phyloP scores from a whole-genome alignment of 2,329 filamentous ascomycete genomes.

The Penicillium sp. region DNA sequence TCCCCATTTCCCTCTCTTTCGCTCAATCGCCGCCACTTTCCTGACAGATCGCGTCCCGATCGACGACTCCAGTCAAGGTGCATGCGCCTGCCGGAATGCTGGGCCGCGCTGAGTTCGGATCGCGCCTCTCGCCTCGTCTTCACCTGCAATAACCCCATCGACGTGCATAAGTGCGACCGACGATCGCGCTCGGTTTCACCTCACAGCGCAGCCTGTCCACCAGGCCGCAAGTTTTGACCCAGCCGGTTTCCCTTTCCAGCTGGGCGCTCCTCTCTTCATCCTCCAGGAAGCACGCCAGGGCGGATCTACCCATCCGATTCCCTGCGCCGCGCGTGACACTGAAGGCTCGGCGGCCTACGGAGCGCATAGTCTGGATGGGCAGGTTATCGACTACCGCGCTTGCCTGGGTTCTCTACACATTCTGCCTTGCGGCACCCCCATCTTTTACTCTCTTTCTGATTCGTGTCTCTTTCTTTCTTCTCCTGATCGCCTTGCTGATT shows the following conservation, averaged over 20 bases:
- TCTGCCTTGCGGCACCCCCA: not conserved
- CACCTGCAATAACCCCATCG: slow-evolving; percentile 24
- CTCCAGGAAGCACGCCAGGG: not conserved
- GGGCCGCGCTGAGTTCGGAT: slow-evolving; percentile 13
- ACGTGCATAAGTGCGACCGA: slow-evolving; percentile 36
- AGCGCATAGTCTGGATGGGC: slow-evolving; percentile 15
- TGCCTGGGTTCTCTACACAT: slow-evolving; percentile 10
- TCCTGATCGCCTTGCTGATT: not conserved
- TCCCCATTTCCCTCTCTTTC: not conserved
- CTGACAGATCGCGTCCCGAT: slow-evolving; percentile 1
- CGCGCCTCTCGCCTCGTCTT: slow-evolving; percentile 11
- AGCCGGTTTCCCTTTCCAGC: slow-evolving; percentile 17
- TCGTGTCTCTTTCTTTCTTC: not conserved
- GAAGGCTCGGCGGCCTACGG: too few species aligned
- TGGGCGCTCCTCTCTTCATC: slow-evolving; percentile 6
- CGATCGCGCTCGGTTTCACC: slow-evolving; percentile 22
- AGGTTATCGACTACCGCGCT: slow-evolving; percentile 24
- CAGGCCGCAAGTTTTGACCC: too few species aligned
- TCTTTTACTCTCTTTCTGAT: slow-evolving; percentile 5
- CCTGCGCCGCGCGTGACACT: slow-evolving; percentile 2
- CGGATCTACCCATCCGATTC: slow-evolving; percentile 21
- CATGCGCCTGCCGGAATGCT: slow-evolving; percentile 14
- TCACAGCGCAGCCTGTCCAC: not conserved
- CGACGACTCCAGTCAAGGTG: too few species aligned
- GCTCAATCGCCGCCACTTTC: not conserved